Evolutionary conservation across 768 basidiomycete species (phyloP).

Genomic region (Collybia sp.): DNA sequence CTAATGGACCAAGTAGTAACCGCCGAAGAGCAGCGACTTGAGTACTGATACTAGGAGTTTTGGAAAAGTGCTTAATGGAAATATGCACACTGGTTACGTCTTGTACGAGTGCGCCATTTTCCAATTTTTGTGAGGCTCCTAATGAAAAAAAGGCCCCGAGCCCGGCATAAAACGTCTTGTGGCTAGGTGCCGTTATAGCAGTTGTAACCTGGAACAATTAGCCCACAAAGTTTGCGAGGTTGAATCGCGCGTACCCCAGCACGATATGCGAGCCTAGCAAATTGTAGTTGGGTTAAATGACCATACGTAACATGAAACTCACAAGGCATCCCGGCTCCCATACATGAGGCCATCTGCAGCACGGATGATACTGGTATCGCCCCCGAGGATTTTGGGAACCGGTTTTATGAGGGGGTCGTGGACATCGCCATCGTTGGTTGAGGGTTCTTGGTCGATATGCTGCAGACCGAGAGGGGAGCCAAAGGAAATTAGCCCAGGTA

Average conservation of each 20-base stretch:
- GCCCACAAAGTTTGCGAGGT: background rate
- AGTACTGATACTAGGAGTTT: slow-evolving; percentile 63
- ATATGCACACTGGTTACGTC: slow-evolving; percentile 66
- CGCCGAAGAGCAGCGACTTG: slow-evolving; percentile 71
- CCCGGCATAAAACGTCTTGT: slow-evolving; percentile 51
- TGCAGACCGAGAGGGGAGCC: slow-evolving; percentile 69
- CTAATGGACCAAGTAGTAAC: slow-evolving; percentile 45
- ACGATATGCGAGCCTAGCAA: slow-evolving; percentile 57
- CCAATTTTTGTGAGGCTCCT: slow-evolving; percentile 53
- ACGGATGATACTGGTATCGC: slow-evolving; percentile 45
- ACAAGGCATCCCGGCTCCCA: slow-evolving; percentile 68
- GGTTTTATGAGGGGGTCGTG: slow-evolving; percentile 46
- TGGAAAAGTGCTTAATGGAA: slow-evolving; percentile 42
- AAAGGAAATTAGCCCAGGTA: slow-evolving; percentile 63
- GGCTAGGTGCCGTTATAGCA: slow-evolving; percentile 58
- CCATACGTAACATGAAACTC: slow-evolving; percentile 21
- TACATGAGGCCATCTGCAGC: slow-evolving; percentile 77
- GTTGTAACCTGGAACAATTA: slow-evolving; percentile 38
- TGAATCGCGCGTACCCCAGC: slow-evolving; percentile 45
- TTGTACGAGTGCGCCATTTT: slow-evolving; percentile 58
- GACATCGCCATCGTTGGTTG: slow-evolving; percentile 64
- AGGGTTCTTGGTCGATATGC: slow-evolving; percentile 63
- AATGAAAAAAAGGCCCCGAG: slow-evolving; percentile 64
- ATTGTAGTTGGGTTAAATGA: background rate
- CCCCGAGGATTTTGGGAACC: slow-evolving; percentile 48